Evolutionary conservation across 2,329 filamentous ascomycete species (phyloP).

Genomic region (Leptodontidium sp.): DNA sequence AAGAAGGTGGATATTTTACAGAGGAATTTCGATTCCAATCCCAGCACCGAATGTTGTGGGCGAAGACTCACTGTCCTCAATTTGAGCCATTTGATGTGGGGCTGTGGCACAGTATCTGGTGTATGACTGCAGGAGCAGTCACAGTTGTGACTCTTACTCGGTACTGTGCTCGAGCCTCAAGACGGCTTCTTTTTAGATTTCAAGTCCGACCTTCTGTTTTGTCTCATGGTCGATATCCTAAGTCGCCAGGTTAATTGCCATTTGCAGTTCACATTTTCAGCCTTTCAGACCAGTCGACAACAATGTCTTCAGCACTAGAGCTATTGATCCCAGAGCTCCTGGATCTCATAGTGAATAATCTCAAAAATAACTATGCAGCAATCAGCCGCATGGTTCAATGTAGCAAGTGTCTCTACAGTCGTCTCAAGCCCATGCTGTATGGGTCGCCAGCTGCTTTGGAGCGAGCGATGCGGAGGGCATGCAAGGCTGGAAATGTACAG

Average conservation of each 20-base stretch:
- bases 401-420: not conserved
- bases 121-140: not conserved
- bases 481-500: not conserved
- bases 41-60: too few species aligned
- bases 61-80: too few species aligned
- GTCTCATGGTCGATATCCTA: too few species aligned
- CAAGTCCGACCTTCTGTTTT: too few species aligned
- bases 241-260: not conserved
- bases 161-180: not conserved
- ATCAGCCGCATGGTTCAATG: not conserved
- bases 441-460: not conserved
- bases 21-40: not conserved
- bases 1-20: not conserved
- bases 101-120: not conserved
- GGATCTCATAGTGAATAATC: not conserved
- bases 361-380: not conserved
- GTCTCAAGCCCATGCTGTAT: not conserved
- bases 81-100: not conserved
- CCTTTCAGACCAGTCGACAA: not conserved
- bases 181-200: too few species aligned
- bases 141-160: not conserved
- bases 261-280: not conserved
- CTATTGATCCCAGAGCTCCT: not conserved
- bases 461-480: constrained; percentile 1
- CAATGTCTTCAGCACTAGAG: constrained; percentile 7